These are phyloP conservation scores for Melastoma candidum DNA, from an alignment of 441 rosid genomes.

Conservation along the genomic window DNA sequence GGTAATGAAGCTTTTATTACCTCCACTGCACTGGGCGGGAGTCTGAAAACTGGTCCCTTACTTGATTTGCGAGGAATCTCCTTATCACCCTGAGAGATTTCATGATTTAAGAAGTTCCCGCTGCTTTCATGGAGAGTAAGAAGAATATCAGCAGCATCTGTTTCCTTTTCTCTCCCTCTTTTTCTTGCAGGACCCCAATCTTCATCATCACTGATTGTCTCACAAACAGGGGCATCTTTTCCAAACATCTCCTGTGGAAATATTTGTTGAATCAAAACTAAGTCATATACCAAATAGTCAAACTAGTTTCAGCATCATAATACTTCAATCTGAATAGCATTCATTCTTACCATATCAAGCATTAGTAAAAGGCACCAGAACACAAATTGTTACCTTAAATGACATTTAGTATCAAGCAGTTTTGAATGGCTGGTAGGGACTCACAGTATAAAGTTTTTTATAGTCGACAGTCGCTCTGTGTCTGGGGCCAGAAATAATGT, in stretches of 20 bases:
- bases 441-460: conserved; percentile 74
- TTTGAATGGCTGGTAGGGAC: conserved; percentile 16
- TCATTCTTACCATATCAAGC: conserved; percentile 3
- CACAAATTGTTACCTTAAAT: background rate
- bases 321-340: conserved; percentile 5
- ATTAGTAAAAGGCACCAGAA: background rate
- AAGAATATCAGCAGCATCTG: conserved; percentile 64
- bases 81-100: conserved; percentile 24
- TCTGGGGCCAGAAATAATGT: conserved; percentile 59
- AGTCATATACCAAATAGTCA: no score
- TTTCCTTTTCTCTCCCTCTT: conserved; percentile 67
- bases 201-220: conserved; percentile 89
- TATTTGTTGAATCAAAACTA: no score
- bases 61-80: conserved; percentile 30
- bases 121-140: conserved; percentile 29
- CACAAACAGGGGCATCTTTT: conserved; percentile 63
- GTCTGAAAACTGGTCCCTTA: conserved; percentile 55
- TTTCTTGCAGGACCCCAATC: conserved; percentile 95
- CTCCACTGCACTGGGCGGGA: conserved; percentile 77
- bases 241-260: conserved; percentile 87
- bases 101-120: conserved; percentile 27
- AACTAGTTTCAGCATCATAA: no score
- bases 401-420: background rate
- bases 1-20: conserved; percentile 24
- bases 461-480: conserved; percentile 78